Evolutionary conservation across 768 basidiomycete species (phyloP), one percentile per base, ranked within the genome.

Genomic region (Suillus subaureus): DNA sequence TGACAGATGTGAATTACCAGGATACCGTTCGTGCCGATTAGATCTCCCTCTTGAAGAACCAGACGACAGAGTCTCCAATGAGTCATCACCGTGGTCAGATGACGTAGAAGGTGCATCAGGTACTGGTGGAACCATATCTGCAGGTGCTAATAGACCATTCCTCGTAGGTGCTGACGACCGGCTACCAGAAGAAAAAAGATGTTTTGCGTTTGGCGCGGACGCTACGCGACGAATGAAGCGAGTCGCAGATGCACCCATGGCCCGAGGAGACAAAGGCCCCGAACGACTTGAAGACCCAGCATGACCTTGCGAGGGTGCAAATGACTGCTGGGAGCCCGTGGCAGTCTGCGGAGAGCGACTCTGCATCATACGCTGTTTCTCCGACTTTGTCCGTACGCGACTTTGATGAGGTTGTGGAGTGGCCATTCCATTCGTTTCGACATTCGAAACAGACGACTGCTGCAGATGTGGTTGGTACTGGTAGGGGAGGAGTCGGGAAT

Each of bases 201-300:
- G 92, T 75, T 98, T 99, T 40, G 96, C 91, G 74, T 98, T 99
- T 3, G 97, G 97, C 3, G 97, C 96, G 11, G 95, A 97, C 4
- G 96, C 95, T 56, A 99, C 97, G 58, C 97, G 89, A 61, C 97
- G 90, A 37, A 99, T 89, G 80, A 98, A 96, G 42, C 96, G 90
- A 57, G 92, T 87, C 11, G 94, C 92, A 0, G 89, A 87, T 18
- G 89, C 88, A 61, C 88, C 82, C 79, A 93, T 85, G 26, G 85
- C 83, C 71, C 85, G 88, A 37, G 91, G 89, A 8, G 87, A 89
- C 47, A 92, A 79, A 12, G 89, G 86, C 23, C 81, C 84, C 2
- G 82, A 72, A 43, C 84, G 77, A 52, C 74, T 75, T 21, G 79
- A 61, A 15, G 77, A 72, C 18, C 81, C 72, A 8, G 72, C 72